These are phyloP conservation scores for Paramecium octaurelia DNA, from an alignment of 73 alveolate species.

Conservation along the genomic window DNA sequence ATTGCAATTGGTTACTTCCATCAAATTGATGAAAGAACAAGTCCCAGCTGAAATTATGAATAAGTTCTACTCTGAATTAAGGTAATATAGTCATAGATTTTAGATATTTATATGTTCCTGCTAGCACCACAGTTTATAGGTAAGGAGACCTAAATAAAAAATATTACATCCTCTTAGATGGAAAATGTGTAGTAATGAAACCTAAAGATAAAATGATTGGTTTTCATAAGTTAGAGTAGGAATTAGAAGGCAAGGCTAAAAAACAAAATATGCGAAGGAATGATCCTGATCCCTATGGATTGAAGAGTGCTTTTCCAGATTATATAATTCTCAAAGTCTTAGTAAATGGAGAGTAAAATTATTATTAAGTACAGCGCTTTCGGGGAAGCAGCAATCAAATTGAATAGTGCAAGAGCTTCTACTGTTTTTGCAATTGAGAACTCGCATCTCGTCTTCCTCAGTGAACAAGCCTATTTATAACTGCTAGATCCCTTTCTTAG, in stretches of 20 bases:
- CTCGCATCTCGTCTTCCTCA: background rate
- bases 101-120: conserved; percentile 37
- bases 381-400: conserved; percentile 18
- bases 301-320: conserved; percentile 39
- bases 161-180: background rate
- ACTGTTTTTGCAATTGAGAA: conserved; percentile 38
- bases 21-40: background rate
- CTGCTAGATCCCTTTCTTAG: background rate
- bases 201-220: conserved; percentile 42
- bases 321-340: background rate
- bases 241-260: background rate
- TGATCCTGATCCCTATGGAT: conserved; percentile 28
- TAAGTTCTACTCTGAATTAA: background rate
- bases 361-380: background rate
- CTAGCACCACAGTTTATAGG: background rate
- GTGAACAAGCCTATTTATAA: background rate
- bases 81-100: background rate
- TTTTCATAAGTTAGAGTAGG: background rate
- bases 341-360: background rate
- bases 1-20: background rate
- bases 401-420: background rate
- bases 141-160: background rate
- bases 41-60: background rate
- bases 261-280: background rate
- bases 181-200: conserved; percentile 24